Conservation (phyloP, 495 filamentous ascomycete genomes). For the Aspergillus sclerotioniger region DNA sequence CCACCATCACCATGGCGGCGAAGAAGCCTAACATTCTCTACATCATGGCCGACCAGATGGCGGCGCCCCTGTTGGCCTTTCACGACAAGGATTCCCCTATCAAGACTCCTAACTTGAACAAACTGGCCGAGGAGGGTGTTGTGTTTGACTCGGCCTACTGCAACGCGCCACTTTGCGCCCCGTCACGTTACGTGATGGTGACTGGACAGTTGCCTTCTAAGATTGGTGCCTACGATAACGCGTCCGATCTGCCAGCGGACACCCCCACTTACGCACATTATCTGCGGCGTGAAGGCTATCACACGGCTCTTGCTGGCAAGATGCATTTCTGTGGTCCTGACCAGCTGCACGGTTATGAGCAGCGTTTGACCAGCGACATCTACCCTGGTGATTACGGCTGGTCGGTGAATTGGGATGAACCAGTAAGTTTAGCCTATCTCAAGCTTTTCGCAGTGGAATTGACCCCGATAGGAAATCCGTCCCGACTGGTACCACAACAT, state of each 20-base stretch:
- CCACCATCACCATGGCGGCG: constrained; percentile 33
- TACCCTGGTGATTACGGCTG: constrained; percentile 90
- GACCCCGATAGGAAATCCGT: constrained; percentile 57
- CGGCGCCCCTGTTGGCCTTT: constrained; percentile 78
- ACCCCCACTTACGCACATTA: constrained; percentile 87
- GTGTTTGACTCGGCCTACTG: constrained; percentile 89
- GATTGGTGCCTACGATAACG: constrained; percentile 87
- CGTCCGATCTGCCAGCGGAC: constrained; percentile 68
- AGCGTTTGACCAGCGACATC: constrained; percentile 84
- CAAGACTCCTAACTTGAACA: constrained; percentile 81
- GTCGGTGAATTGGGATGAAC: constrained; percentile 87
- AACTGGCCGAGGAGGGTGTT: constrained; percentile 71
- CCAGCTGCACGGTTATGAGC: constrained; percentile 87
- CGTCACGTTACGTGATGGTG: constrained; percentile 85
- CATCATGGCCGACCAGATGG: constrained; percentile 92
- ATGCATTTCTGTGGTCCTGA: constrained; percentile 92
- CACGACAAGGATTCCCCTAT: constrained; percentile 78
- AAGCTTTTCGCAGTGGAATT: constrained; percentile 3
- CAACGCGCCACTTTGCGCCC: constrained; percentile 83
- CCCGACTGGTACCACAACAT: constrained; percentile 93
- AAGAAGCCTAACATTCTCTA: constrained; percentile 73
- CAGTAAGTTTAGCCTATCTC: constrained; percentile 44
- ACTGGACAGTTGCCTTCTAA: constrained; percentile 82
- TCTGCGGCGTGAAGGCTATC: constrained; percentile 77
- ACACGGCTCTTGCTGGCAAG: constrained; percentile 86